Percentiles rank a stretch among this genome's conserved stretches.
Evolutionary conservation across 257 asterid species (phyloP).

Genomic region (Solanum etuberosum): DNA sequence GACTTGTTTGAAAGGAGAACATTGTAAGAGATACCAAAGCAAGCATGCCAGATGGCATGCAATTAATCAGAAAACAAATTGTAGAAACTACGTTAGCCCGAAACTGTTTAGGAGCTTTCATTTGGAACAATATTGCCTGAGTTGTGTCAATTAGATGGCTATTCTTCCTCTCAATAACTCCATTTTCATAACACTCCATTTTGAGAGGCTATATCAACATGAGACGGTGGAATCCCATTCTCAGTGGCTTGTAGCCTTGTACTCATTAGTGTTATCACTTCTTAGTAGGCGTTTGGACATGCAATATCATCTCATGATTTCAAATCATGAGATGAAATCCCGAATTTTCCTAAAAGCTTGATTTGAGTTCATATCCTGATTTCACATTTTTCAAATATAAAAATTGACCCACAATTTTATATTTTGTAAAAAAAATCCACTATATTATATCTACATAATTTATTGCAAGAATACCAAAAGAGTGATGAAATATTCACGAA

Average conservation of each 20-base stretch:
- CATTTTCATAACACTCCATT: background rate
- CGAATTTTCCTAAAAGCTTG: background rate
- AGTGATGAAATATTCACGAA: too few species aligned
- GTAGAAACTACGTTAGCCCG: background rate
- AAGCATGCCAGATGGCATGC: background rate
- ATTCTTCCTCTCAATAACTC: background rate
- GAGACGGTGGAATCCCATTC: background rate
- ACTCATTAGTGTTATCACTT: background rate
- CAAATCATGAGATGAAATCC: background rate
- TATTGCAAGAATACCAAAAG: too few species aligned
- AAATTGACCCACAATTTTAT: too few species aligned
- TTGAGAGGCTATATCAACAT: background rate
- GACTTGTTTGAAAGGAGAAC: background rate
- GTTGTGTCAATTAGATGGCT: background rate
- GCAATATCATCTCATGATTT: too few species aligned
- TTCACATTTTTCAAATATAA: too few species aligned
- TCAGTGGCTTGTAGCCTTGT: background rate
- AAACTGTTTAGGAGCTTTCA: background rate
- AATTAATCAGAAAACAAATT: too few species aligned
- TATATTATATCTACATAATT: too few species aligned
- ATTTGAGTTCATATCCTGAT: too few species aligned
- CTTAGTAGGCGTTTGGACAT: background rate
- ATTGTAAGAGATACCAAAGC: background rate
- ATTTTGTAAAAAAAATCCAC: background rate
- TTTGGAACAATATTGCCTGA: background rate